phyloP scores from a whole-genome alignment of 176 grass and related monocot species.

The Phragmites australis region DNA sequence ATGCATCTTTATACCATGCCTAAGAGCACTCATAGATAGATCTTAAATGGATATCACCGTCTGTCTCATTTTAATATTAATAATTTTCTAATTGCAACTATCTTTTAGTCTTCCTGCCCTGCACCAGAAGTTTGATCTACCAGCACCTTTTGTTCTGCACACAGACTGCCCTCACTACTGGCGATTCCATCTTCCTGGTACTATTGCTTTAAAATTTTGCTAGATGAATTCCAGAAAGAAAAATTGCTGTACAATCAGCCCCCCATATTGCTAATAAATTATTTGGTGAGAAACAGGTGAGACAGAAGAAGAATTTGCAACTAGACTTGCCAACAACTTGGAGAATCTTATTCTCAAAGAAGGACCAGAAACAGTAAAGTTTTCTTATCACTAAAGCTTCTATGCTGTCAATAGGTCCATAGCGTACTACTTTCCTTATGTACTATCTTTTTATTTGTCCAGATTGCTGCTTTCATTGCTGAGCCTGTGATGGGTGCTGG shows the following conservation, averaged over 20 bases:
- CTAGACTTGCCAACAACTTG: constrained; percentile 85
- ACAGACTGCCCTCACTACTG: constrained; percentile 96
- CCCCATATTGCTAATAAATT: constrained; percentile 22
- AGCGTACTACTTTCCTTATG: constrained; percentile 16
- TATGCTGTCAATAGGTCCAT: constrained; percentile 10
- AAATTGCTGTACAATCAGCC: not conserved
- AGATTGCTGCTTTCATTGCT: constrained; percentile 97
- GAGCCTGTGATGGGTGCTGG: constrained; percentile 98
- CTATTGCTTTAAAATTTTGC: constrained; percentile 28
- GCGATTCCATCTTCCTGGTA: constrained; percentile 94
- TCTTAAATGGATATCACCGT: not conserved
- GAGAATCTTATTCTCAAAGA: constrained; percentile 98
- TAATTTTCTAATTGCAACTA: constrained; percentile 33
- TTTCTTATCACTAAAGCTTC: constrained; percentile 35
- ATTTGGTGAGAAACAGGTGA: constrained; percentile 52
- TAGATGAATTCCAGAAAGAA: not conserved
- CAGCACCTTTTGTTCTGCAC: constrained; percentile 87
- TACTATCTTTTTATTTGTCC: constrained; percentile 10
- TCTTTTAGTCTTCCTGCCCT: constrained; percentile 80
- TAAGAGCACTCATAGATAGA: not conserved
- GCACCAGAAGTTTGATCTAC: constrained; percentile 99
- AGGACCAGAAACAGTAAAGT: constrained; percentile 88
- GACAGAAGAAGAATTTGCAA: constrained; percentile 90
- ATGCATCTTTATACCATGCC: constrained; percentile 33
- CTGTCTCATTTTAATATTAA: not conserved